Conservation (phyloP, 306 rosid species). For the Phaseolus lunatus region DNA sequence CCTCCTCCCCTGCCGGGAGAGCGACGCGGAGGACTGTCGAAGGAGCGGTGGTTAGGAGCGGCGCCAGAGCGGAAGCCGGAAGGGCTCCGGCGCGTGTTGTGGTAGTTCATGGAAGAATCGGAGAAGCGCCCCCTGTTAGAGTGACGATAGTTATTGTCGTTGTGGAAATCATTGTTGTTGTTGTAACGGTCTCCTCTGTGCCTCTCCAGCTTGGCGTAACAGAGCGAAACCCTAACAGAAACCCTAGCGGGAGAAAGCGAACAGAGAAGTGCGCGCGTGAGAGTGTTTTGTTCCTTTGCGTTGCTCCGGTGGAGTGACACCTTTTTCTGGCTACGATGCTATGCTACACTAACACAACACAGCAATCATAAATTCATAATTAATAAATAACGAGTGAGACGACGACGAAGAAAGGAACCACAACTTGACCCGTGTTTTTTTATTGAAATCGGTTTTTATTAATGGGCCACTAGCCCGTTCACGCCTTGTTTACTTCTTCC, state of each 20-base stretch:
- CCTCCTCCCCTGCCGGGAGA: conserved; percentile 60
- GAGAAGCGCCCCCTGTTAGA: conserved; percentile 67
- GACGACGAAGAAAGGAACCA: conserved; percentile 11
- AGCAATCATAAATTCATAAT: neutral
- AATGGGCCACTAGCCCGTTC: conserved; percentile 21
- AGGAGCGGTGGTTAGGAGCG: conserved; percentile 48
- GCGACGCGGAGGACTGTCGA: conserved; percentile 70
- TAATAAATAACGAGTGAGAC: conserved; percentile 28
- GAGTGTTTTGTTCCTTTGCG: conserved; percentile 4
- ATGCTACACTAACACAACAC: neutral
- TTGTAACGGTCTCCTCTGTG: conserved; percentile 85
- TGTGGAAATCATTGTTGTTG: conserved; percentile 46
- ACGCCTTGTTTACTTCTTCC: neutral
- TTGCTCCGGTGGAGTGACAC: conserved; percentile 34
- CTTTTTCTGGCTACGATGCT: conserved; percentile 27
- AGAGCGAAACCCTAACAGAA: conserved; percentile 59
- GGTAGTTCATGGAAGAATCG: conserved; percentile 63
- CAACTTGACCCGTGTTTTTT: conserved; percentile 41
- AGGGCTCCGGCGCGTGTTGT: conserved; percentile 61
- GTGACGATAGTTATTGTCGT: conserved; percentile 51
- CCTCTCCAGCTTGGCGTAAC: conserved; percentile 83
- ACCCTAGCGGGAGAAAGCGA: conserved; percentile 3
- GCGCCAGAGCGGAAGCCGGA: conserved; percentile 51
- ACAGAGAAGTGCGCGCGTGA: neutral
- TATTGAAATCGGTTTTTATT: no score